Evolutionary conservation across 2,329 filamentous ascomycete genomes (phyloP).

Genomic region (Scleromitrula shiraiana): DNA sequence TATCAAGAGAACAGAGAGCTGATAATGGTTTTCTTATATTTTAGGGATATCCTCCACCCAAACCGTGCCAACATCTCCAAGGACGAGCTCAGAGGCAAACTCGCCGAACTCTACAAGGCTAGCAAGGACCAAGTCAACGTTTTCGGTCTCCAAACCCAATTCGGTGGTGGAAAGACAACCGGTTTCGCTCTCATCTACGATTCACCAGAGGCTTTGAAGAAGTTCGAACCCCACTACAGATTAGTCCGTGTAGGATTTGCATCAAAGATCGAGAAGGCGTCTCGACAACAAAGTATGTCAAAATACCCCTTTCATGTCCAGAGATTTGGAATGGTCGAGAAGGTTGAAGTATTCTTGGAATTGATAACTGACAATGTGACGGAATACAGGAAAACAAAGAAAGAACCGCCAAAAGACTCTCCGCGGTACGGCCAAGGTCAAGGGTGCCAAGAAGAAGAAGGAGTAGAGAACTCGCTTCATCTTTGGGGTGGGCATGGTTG

Average conservation of each 20-base stretch:
- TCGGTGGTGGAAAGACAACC: constrained; percentile 99
- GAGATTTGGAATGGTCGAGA: not conserved
- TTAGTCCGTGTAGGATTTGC: constrained; percentile 88
- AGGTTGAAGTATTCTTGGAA: not conserved
- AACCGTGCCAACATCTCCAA: constrained; percentile 98
- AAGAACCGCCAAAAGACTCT: constrained; percentile 99
- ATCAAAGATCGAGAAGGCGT: constrained; percentile 92
- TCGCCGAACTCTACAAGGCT: constrained; percentile 94
- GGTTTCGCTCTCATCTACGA: constrained; percentile 99
- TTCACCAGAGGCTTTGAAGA: constrained; percentile 96
- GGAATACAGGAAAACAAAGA: constrained; percentile 87
- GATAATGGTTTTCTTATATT: constrained; percentile 14
- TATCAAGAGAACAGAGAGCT: constrained; percentile 10
- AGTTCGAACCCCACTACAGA: constrained; percentile 98
- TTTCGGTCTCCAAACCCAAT: constrained; percentile 98
- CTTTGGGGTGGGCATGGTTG: constrained; percentile 23
- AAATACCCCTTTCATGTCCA: constrained; percentile 8
- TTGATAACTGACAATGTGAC: constrained; percentile 19
- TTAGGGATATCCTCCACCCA: constrained; percentile 98
- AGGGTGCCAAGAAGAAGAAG: constrained; percentile 93
- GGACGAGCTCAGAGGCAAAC: constrained; percentile 94
- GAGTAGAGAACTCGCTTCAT: constrained; percentile 51
- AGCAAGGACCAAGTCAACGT: constrained; percentile 95
- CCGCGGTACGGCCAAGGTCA: constrained; percentile 95
- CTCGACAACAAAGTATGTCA: constrained; percentile 96